Conservation (phyloP, 768 basidiomycete genomes). For the Mrakia blollopis region DNA sequence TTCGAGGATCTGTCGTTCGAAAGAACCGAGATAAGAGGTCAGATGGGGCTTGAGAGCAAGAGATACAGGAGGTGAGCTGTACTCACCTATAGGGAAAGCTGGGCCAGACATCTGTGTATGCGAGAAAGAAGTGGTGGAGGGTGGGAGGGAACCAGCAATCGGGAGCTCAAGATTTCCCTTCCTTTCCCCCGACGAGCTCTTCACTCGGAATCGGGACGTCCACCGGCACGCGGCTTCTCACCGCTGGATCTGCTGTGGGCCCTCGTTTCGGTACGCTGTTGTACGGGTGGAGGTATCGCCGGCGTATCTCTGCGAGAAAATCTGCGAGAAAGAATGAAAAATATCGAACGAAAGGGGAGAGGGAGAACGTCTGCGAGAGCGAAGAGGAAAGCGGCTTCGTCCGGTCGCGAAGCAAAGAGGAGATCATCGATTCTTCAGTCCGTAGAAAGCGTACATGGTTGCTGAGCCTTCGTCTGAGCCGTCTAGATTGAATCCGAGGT, state of each 20-base stretch:
- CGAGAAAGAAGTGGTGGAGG: neutral
- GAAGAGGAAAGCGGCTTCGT: neutral
- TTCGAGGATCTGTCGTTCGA: slow-evolving; percentile 5
- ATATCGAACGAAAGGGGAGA: neutral
- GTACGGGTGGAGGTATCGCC: no score
- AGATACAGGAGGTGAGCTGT: neutral
- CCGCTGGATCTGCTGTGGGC: no score
- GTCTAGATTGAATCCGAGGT: neutral
- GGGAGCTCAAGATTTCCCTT: neutral
- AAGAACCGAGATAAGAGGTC: neutral
- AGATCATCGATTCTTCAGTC: neutral
- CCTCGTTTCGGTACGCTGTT: no score
- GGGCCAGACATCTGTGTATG: slow-evolving; percentile 13
- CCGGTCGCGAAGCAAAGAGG: neutral
- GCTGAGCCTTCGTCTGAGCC: neutral
- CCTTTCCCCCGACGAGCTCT: no score
- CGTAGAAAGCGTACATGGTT: neutral
- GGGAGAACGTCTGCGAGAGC: neutral
- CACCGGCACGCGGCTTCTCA: no score
- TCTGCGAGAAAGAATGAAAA: no score
- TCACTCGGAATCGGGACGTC: no score
- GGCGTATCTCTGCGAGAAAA: no score
- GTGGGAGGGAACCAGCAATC: neutral
- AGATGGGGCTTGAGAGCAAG: neutral
- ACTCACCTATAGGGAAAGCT: slow-evolving; percentile 13